Base-by-base conservation (phyloP, 164 flowering plant species). In the Hamamelis virginiana region DNA sequence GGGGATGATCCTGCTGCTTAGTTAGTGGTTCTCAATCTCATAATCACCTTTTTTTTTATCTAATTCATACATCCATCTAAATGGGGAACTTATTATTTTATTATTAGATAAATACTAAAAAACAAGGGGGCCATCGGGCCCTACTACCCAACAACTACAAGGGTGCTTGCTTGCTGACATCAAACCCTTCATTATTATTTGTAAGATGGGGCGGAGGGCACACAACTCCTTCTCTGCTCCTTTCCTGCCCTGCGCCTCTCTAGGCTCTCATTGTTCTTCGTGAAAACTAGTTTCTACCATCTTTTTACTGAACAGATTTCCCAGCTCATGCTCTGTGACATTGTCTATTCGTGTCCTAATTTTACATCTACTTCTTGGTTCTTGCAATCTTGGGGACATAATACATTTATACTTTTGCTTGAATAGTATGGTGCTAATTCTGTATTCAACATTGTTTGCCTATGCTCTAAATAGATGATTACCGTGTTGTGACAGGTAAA, bases 401-500 rank as follows among this genome's bases (percentile, higher is more conserved):
- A 9, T 55, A 22, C 14, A 55, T 3, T 55, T 9, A 8, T 14
- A 22, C 5, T 4, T 55, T 55, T 55, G 25, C 11, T 9, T 9
- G 6, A 55, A n/a, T 55, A 3, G n/a, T 51, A 10, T 18, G 23
- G n/a, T 51, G 19, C 9, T 51, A 51, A 18, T 22, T 55, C 11
- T 21, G 5, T 62, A 13, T 41, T 41, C 13, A 18, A 8, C 1
- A 62, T 3, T 62, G 3, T 62, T 41, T 21, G 18, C 26, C 11
- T 41, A 46, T 16, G 22, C 25, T 11, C 66, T 66, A 15, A 61
- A 65, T 33, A 43, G 41, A 21, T 65, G 38, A 26, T 43, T 59
- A 41, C 41, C 68, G 44, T 25, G 8, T 15, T 64, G 18, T 53
- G 27, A 63, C 80, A 81, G 83, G n/a, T 46, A 78, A 75, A 61